These are phyloP conservation scores for Massospora cicadina DNA, from an alignment of 371 early-diverging fungal genomes.

Conservation along the genomic window DNA sequence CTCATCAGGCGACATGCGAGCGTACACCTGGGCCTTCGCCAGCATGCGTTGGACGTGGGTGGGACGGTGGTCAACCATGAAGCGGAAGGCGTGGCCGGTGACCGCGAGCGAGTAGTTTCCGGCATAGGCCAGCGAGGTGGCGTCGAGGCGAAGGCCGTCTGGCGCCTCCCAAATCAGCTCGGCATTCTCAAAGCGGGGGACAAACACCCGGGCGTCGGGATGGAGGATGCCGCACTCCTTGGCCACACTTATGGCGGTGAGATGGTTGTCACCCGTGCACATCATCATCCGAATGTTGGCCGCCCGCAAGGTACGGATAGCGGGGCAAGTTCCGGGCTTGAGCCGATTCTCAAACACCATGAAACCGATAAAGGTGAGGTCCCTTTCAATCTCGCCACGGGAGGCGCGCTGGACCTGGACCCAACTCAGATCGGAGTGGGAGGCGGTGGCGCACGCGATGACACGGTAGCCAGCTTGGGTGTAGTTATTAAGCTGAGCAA, in stretches of 20 bases:
- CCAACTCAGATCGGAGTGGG: slow-evolving; percentile 45
- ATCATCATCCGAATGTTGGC: slow-evolving; percentile 92
- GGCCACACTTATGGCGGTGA: slow-evolving; percentile 96
- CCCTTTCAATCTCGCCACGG: slow-evolving; percentile 72
- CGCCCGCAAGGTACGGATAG: slow-evolving; percentile 61
- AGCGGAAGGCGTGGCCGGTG: slow-evolving; percentile 89
- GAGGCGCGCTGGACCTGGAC: slow-evolving; percentile 59
- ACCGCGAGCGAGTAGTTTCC: slow-evolving; percentile 60
- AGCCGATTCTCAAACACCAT: slow-evolving; percentile 98
- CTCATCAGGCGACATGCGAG: slow-evolving; percentile 98
- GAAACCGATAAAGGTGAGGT: slow-evolving; percentile 82
- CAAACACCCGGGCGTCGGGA: slow-evolving; percentile 28
- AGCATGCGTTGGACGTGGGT: slow-evolving; percentile 53
- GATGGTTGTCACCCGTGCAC: slow-evolving; percentile 98
- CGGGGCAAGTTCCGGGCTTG: slow-evolving; percentile 68
- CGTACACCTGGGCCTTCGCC: slow-evolving; percentile 81
- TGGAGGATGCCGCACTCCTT: slow-evolving; percentile 72
- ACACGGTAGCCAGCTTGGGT: slow-evolving; percentile 93
- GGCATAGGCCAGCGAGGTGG: slow-evolving; percentile 84
- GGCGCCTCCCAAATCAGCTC: background rate
- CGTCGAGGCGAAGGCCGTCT: slow-evolving; percentile 43
- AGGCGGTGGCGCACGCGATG: slow-evolving; percentile 74
- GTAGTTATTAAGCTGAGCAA: slow-evolving; percentile 54
- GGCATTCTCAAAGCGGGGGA: slow-evolving; percentile 13
- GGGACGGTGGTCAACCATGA: slow-evolving; percentile 71